Base-by-base conservation (phyloP, 2,329 filamentous ascomycete genomes). In the Juglanconis oblonga region DNA sequence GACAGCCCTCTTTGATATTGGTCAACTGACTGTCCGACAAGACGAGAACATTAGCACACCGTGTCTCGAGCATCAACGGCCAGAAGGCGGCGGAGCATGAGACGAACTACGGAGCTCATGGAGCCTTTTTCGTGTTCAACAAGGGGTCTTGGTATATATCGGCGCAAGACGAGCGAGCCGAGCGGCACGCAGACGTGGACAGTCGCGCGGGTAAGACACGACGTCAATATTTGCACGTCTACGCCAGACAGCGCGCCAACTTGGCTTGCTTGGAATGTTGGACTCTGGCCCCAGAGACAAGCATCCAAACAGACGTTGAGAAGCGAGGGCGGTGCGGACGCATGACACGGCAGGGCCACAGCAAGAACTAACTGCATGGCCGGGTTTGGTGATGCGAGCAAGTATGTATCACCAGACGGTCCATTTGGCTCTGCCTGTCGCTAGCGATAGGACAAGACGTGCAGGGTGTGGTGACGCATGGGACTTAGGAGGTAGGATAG, bases 291-390 rank as follows among this genome's bases (percentile, higher is more conserved):
- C 56, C 54, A 59, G 50, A 44, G 52, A 42, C 29, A 51, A 47
- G 35, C 44, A 44, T 42, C 40, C 52, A 51, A 48, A 49, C 38
- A 35, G 38, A 48, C 49, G 13, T 55, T 33, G 29, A 49, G 44
- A 48, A 40, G 45, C 42, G 40, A 44, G 52, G 17, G 61, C 45
- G 38, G 42, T 42, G 47, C 14, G 44, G 35, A 17, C 29, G 36
- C 42, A 51, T 67, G 68, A 69, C 68, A 70, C 68, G 67, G 70
- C 68, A 70, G 67, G 68, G 67, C 55, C 64, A 65, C 64, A 66
- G 17, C 32, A n/a, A 31, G 14, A 48, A 3, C 3, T 13, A 38
- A 38, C 31, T 56, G 57, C 60, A 53, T 42, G 29, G 40, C 49
- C 52, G 48, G 48, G 40, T 35, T 49, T 62, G 59, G 51, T 35